A percentile compares a stretch with the other conserved stretches of the same genome.
Evolutionary conservation across 139 green algal species (phyloP).

Genomic region (Chlamydomonas urium): DNA sequence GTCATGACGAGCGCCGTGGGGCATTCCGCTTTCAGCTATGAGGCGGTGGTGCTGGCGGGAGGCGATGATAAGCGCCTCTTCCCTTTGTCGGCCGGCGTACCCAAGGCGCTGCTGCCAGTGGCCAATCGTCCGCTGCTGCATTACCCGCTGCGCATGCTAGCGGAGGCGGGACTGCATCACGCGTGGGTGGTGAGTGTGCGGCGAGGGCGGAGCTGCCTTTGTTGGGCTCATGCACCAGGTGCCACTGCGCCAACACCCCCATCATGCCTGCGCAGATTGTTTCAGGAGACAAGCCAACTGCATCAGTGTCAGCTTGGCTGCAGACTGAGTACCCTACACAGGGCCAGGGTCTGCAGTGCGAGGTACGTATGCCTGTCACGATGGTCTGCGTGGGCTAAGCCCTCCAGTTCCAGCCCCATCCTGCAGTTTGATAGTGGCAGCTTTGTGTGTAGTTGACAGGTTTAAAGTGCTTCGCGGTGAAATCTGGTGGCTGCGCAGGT

Average conservation of each 20-base stretch:
- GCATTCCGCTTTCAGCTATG: too few relatives aligned
- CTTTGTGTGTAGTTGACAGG: too few relatives aligned
- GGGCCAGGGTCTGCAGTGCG: conserved; percentile 31
- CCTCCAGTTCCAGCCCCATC: too few relatives aligned
- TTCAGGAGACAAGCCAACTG: conserved; percentile 43
- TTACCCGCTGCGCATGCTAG: conserved; percentile 63
- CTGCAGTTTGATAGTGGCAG: too few relatives aligned
- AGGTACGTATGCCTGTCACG: conserved; percentile 28
- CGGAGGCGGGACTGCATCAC: conserved; percentile 57
- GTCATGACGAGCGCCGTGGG: too few relatives aligned
- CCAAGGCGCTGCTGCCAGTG: conserved; percentile 73
- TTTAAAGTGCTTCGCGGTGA: too few relatives aligned
- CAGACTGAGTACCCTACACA: conserved; percentile 29
- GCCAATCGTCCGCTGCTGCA: conserved; percentile 68
- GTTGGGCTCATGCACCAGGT: too few relatives aligned
- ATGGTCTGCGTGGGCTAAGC: not conserved
- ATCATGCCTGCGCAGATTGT: conserved; percentile 41
- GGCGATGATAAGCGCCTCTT: conserved; percentile 51
- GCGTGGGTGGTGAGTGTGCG: conserved; percentile 63
- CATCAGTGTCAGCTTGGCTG: conserved; percentile 49
- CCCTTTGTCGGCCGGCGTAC: conserved; percentile 50
- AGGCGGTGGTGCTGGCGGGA: conserved; percentile 66
- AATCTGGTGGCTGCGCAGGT: conserved; percentile 37
- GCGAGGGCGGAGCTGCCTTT: not conserved
- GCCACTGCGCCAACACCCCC: not conserved